A percentile compares a stretch with the other conserved stretches of the same genome.
phyloP scores from a whole-genome alignment of 768 basidiomycete species.

The Lactarius evosmus region DNA sequence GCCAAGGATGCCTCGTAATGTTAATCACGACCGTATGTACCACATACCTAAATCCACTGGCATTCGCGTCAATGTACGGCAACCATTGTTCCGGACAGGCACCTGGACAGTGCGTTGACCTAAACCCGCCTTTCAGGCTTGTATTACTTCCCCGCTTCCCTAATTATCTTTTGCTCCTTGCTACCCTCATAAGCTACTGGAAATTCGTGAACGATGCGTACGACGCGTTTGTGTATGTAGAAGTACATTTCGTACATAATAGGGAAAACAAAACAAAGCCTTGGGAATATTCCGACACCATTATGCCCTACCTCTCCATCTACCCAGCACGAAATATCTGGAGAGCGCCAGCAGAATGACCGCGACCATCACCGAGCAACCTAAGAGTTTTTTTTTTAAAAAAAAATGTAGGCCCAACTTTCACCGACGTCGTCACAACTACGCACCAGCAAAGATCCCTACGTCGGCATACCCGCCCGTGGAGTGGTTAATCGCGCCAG shows the following conservation, averaged over 20 bases:
- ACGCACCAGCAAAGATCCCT: conserved; percentile 51
- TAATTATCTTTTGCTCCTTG: too few species aligned
- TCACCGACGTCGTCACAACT: background rate
- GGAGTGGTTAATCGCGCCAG: conserved; percentile 58
- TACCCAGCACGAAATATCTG: conserved; percentile 2
- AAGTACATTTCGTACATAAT: too few species aligned
- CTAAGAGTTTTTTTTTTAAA: too few species aligned
- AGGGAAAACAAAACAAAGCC: too few species aligned
- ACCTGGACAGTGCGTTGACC: background rate
- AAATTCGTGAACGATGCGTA: too few species aligned
- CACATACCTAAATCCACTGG: background rate
- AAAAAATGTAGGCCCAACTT: background rate
- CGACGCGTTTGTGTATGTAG: too few species aligned
- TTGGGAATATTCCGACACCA: background rate
- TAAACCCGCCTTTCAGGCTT: background rate
- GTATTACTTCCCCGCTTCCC: background rate
- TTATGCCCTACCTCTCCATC: conserved; percentile 15
- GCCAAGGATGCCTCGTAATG: too few species aligned
- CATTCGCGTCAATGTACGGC: background rate
- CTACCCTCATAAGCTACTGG: too few species aligned
- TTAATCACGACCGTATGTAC: too few species aligned
- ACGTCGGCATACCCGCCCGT: conserved; percentile 53
- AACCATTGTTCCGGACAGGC: background rate
- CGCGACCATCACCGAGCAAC: conserved; percentile 2
- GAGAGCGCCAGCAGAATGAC: background rate